A percentile compares a stretch with the other conserved stretches of the same genome.
phyloP scores from a whole-genome alignment of 2,329 filamentous ascomycete genomes.

The Aspergillus sp. region DNA sequence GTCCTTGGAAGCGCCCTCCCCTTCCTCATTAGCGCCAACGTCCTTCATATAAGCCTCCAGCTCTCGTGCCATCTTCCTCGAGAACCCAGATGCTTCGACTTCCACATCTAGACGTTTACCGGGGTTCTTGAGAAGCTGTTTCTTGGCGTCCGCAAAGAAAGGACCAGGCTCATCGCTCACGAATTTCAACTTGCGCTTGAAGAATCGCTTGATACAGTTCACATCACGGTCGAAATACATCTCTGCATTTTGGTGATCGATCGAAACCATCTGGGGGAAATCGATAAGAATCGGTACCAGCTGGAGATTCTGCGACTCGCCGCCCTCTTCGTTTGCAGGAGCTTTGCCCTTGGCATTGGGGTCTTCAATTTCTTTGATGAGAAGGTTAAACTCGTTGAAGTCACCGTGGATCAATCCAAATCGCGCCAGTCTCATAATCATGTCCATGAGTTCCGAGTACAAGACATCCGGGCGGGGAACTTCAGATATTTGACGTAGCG shows the following conservation, averaged over 20 bases:
- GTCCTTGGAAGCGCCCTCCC: slow-evolving; percentile 35
- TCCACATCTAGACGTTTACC: slow-evolving; percentile 73
- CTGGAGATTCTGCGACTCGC: slow-evolving; percentile 37
- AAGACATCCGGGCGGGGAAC: slow-evolving; percentile 80
- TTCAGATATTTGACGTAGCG: slow-evolving; percentile 78
- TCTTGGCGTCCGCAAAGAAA: slow-evolving; percentile 78
- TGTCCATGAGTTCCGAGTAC: slow-evolving; percentile 83
- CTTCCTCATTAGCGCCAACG: slow-evolving; percentile 54
- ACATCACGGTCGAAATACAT: slow-evolving; percentile 98
- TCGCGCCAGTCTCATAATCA: slow-evolving; percentile 77
- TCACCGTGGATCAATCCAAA: slow-evolving; percentile 94
- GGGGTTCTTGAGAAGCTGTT: slow-evolving; percentile 59
- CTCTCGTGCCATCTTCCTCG: slow-evolving; percentile 94
- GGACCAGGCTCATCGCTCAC: slow-evolving; percentile 76
- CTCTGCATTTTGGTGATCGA: slow-evolving; percentile 87
- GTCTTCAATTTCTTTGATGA: slow-evolving; percentile 70
- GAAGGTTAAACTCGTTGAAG: slow-evolving; percentile 98
- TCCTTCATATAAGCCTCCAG: slow-evolving; percentile 84
- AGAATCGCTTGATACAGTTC: slow-evolving; percentile 91
- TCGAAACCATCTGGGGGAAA: slow-evolving; percentile 97
- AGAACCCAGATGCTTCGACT: slow-evolving; percentile 90
- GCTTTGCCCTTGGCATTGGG: slow-evolving; percentile 34
- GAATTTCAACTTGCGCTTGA: slow-evolving; percentile 84
- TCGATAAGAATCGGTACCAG: slow-evolving; percentile 86
- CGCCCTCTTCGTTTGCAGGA: slow-evolving; percentile 19